phyloP scores from a whole-genome alignment of 495 filamentous ascomycete genomes.

The Penicillium lividum region DNA sequence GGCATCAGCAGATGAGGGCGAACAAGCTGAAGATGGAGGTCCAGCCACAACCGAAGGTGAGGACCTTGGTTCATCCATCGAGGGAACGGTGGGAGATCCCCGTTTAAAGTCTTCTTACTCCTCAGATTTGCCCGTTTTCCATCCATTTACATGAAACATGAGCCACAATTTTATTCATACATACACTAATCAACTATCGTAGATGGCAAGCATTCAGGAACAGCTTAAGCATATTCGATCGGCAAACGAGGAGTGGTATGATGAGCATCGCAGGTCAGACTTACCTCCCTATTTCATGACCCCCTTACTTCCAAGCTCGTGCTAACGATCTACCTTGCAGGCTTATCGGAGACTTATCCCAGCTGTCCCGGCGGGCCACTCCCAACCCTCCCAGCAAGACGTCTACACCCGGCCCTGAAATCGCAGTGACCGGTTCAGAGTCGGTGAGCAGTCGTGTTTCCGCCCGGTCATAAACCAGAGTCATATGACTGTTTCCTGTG shows the following conservation, averaged over 20 bases:
- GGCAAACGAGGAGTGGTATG: constrained; percentile 48
- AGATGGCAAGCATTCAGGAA: constrained; percentile 56
- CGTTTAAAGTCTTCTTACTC: constrained; percentile 38
- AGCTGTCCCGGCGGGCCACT: constrained; percentile 39
- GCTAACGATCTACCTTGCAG: constrained; percentile 20
- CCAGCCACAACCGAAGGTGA: constrained; percentile 50
- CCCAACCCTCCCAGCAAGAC: constrained; percentile 36
- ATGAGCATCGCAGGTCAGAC: constrained; percentile 46
- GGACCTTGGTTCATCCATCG: constrained; percentile 55
- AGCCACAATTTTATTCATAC: constrained; percentile 20
- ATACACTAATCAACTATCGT: constrained; percentile 25
- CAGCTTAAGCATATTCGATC: constrained; percentile 52
- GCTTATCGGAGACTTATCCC: constrained; percentile 44
- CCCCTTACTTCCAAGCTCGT: constrained; percentile 3
- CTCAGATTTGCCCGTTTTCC: constrained; percentile 37
- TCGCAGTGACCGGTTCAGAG: constrained; percentile 18
- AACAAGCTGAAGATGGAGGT: constrained; percentile 37
- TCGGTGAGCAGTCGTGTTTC: constrained; percentile 23
- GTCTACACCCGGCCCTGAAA: constrained; percentile 35
- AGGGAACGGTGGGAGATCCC: constrained; percentile 56
- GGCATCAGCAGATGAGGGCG: constrained; percentile 38
- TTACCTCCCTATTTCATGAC: background rate
- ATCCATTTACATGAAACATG: constrained; percentile 36
- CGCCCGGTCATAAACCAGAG: constrained; percentile 10
- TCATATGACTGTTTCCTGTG: constrained; percentile 9